Evolutionary conservation across 768 basidiomycete species (phyloP).

Genomic region (Tricholoma hemisulphureum): DNA sequence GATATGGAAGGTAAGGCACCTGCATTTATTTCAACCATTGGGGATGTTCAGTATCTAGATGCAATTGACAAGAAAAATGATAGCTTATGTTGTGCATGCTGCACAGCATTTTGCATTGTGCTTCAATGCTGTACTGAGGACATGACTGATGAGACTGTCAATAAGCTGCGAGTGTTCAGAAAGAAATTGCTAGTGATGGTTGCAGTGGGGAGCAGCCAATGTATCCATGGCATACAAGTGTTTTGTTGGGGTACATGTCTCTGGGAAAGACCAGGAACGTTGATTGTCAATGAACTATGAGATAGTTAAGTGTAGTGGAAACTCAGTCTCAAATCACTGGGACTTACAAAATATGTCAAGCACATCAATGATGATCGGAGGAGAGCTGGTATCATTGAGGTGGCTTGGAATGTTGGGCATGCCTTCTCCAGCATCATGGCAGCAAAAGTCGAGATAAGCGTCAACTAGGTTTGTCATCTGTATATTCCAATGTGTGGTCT

Average conservation of each 20-base stretch:
- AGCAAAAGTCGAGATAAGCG: slow-evolving; percentile 9
- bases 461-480: slow-evolving; percentile 8
- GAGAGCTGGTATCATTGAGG: neutral
- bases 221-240: slow-evolving; percentile 7
- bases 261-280: neutral
- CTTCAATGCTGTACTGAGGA: slow-evolving; percentile 11
- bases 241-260: slow-evolving; percentile 9
- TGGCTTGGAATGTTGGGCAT: neutral
- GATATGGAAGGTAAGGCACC: neutral
- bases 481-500: slow-evolving; percentile 8
- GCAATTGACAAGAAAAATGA: neutral
- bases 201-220: slow-evolving; percentile 8
- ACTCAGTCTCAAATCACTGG: neutral
- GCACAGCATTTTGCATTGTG: slow-evolving; percentile 11
- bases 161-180: slow-evolving; percentile 4
- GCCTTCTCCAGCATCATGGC: neutral
- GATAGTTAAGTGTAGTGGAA: neutral
- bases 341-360: neutral
- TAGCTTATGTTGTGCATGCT: slow-evolving; percentile 12
- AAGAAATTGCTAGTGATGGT: slow-evolving; percentile 7
- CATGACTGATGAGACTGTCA: slow-evolving; percentile 8
- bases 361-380: neutral
- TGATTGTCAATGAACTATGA: neutral
- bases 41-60: neutral
- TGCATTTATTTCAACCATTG: neutral